Evolutionary conservation across 208 protist genomes (phyloP).

Genomic region (Wallacemonas sp.): DNA sequence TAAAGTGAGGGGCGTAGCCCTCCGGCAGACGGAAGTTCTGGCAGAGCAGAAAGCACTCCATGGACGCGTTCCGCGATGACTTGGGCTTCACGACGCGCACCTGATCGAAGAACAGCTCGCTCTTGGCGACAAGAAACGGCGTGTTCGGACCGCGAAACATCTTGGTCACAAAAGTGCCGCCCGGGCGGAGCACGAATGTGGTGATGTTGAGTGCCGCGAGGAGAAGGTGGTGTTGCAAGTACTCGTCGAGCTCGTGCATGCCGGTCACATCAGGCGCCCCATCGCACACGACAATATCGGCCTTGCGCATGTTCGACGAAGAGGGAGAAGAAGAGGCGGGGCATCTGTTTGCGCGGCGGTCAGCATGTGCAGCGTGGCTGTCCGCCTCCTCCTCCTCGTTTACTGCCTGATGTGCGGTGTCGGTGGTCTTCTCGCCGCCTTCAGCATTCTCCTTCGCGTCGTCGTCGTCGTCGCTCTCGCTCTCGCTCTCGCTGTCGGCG

Average conservation of each 20-base stretch:
- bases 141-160: slow-evolving; percentile 98
- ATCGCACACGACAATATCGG: slow-evolving; percentile 99
- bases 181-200: slow-evolving; percentile 92
- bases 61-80: slow-evolving; percentile 94
- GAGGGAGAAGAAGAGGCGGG: slow-evolving; percentile 15
- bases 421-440: no score
- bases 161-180: slow-evolving; percentile 97
- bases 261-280: slow-evolving; percentile 99
- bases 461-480: slow-evolving; percentile 5
- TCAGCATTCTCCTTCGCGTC: no score
- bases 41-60: slow-evolving; percentile 97
- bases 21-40: slow-evolving; percentile 90
- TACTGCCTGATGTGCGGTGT: no score
- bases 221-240: slow-evolving; percentile 98
- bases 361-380: slow-evolving; percentile 34
- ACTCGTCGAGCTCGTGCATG: slow-evolving; percentile 99
- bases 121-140: slow-evolving; percentile 93
- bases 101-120: slow-evolving; percentile 96
- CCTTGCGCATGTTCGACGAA: slow-evolving; percentile 40
- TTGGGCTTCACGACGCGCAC: slow-evolving; percentile 97
- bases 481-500: slow-evolving; percentile 21
- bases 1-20: slow-evolving; percentile 75
- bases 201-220: slow-evolving; percentile 98
- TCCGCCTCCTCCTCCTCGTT: slow-evolving; percentile 12
- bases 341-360: slow-evolving; percentile 8